Evolutionary conservation across 225 moss, liverwort and hornwort species (phyloP), one percentile per base, ranked within the genome.

Genomic region (Marchantia polymorpha): DNA sequence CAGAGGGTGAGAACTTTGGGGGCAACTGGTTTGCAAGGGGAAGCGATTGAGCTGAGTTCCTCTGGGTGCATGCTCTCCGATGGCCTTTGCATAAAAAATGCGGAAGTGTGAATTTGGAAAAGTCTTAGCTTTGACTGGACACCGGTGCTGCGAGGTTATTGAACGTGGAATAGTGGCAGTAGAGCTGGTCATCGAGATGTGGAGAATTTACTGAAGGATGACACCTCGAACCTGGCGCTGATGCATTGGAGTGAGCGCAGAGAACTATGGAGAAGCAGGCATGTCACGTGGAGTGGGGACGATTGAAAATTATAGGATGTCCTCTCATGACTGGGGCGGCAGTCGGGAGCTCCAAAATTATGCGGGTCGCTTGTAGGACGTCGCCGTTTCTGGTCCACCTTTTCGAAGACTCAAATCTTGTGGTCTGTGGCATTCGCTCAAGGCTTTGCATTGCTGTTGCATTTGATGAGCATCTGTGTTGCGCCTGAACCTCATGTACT

Each of bases 341-440:
- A 51, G 74, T 90, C 31, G 94, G 94, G 74, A 80, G 81, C 20
- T 88, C 92, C 3, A 90, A 92, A 46, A 81, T 92, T 69, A 73
- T 95, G 55, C 90, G 93, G 90, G 87, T 90, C 51, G 93, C 93
- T 53, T 95, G 94, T 81, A 84, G 91, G 70, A 79, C 93, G 13
- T 84, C 83, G 67, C 86, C 89, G 51, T 85, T 77, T 76, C 58
- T 93, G 27, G 88, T 95, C 46, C 94, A 95, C 78, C 51, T 92
- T 58, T 92, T 95, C 66, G 89, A 88, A 52, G 94, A 95, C 75
- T 72, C 81, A 3, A 82, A 85, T 59, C 90, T 89, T 51, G 77
- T 90, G 89, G 91, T 91, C 23, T 53, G 68, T 79, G 14, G n/a
- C 59, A 25, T 60, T 75, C 7, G 10, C 7, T 26, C 20, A 20